Evolutionary conservation across 2,329 filamentous ascomycete genomes (phyloP).

Genomic region (Bertia moriformis): DNA sequence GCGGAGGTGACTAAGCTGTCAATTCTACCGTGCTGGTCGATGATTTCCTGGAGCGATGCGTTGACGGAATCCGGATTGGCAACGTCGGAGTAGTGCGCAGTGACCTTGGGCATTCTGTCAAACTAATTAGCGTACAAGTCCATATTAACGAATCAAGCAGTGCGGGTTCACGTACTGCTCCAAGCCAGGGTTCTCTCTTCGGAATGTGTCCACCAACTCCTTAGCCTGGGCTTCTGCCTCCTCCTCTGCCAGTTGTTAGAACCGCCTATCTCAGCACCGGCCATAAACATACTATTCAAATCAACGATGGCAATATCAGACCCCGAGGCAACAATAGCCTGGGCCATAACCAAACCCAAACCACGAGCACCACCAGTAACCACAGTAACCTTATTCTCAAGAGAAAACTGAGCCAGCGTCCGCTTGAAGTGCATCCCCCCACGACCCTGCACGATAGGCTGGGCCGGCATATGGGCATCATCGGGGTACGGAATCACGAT

Average conservation of each 20-base stretch:
- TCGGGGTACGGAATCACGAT: conserved; percentile 69
- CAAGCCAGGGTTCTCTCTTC: conserved; percentile 63
- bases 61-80: conserved; percentile 68
- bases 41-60: conserved; percentile 53
- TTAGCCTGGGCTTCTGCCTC: conserved; percentile 68
- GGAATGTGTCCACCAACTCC: conserved; percentile 61
- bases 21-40: conserved; percentile 63
- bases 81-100: conserved; percentile 81
- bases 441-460: conserved; percentile 56
- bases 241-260: conserved; percentile 48
- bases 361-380: conserved; percentile 86
- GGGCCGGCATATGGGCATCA: conserved; percentile 58
- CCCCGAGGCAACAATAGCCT: conserved; percentile 77
- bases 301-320: conserved; percentile 86
- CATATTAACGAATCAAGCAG: too few species aligned
- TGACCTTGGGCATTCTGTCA: conserved; percentile 60
- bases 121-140: too few species aligned
- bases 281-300: conserved; percentile 58
- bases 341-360: conserved; percentile 80
- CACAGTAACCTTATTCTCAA: conserved; percentile 69
- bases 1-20: conserved; percentile 91
- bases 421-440: conserved; percentile 73
- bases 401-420: conserved; percentile 71
- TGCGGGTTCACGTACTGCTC: conserved; percentile 48
- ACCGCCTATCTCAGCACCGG: not conserved